phyloP scores from a whole-genome alignment of 345 rosid genomes.

The Lepidium didymum region DNA sequence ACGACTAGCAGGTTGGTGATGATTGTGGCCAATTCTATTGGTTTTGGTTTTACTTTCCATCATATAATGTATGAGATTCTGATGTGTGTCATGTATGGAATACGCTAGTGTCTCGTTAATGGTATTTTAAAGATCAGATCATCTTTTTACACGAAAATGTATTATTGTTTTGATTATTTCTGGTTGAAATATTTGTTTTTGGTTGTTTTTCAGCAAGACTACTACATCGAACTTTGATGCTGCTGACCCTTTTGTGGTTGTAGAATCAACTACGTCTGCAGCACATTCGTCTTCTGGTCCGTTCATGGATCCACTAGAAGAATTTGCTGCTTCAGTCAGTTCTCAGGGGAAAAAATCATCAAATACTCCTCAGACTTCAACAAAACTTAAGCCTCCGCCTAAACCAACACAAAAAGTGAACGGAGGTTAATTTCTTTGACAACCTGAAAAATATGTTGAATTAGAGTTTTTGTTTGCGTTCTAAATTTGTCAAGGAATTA shows the following conservation, averaged over 20 bases:
- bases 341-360: slow-evolving; percentile 31
- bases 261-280: slow-evolving; percentile 45
- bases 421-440: slow-evolving; percentile 39
- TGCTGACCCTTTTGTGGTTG: slow-evolving; percentile 59
- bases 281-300: slow-evolving; percentile 31
- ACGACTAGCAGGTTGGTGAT: slow-evolving; percentile 38
- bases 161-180: background rate
- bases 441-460: background rate
- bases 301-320: slow-evolving; percentile 51
- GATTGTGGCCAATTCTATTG: background rate
- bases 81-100: background rate
- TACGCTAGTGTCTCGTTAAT: background rate
- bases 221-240: slow-evolving; percentile 30
- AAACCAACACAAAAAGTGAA: slow-evolving; percentile 53
- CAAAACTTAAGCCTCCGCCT: slow-evolving; percentile 60
- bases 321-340: slow-evolving; percentile 37
- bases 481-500: slow-evolving; percentile 13
- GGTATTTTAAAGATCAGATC: background rate
- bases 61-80: background rate
- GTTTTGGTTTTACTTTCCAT: background rate
- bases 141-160: background rate
- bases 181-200: background rate
- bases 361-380: slow-evolving; percentile 27
- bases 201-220: slow-evolving; percentile 23
- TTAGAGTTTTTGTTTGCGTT: slow-evolving; percentile 2